A percentile compares a stretch with the other conserved stretches of the same genome.
Conservation (phyloP, 257 asterid genomes). For the Primulina tabacum region DNA sequence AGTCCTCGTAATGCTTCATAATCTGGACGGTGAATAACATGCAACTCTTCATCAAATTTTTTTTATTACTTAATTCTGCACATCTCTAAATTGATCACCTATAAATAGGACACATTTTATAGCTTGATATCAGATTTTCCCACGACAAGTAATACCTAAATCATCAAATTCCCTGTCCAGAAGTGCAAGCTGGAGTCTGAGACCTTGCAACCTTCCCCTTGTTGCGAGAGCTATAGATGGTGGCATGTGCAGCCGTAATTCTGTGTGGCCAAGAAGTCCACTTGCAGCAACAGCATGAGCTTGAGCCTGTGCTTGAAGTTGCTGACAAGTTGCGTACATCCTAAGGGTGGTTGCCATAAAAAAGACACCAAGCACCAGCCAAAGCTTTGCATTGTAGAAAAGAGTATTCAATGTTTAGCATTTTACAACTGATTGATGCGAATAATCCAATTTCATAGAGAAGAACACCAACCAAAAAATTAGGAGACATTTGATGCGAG, state of each 20-base stretch:
- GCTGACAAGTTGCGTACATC: constrained; percentile 99
- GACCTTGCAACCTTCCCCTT: constrained; percentile 94
- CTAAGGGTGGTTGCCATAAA: constrained; percentile 88
- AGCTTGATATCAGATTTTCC: constrained; percentile 8
- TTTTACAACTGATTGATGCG: constrained; percentile 18
- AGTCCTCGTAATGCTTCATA: constrained; percentile 89
- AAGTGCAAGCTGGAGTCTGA: constrained; percentile 98
- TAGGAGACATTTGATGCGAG: constrained; percentile 98
- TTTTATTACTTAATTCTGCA: not conserved
- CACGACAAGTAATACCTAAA: constrained; percentile 49
- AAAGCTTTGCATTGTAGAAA: constrained; percentile 51
- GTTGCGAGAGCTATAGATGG: constrained; percentile 95
- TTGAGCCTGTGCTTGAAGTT: constrained; percentile 99
- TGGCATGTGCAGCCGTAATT: constrained; percentile 96
- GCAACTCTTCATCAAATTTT: not conserved
- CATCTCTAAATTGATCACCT: constrained; percentile 8
- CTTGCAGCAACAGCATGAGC: constrained; percentile 97
- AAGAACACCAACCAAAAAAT: constrained; percentile 79
- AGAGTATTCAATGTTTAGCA: not conserved
- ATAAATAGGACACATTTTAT: not conserved
- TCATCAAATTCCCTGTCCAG: constrained; percentile 97
- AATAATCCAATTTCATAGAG: not conserved
- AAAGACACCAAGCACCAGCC: constrained; percentile 98
- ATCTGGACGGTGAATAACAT: constrained; percentile 46
- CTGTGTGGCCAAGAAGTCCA: constrained; percentile 94